A percentile compares a stretch with the other conserved stretches of the same genome.
Conservation (phyloP, 345 rosid genomes). For the Erucastrum elatum region DNA sequence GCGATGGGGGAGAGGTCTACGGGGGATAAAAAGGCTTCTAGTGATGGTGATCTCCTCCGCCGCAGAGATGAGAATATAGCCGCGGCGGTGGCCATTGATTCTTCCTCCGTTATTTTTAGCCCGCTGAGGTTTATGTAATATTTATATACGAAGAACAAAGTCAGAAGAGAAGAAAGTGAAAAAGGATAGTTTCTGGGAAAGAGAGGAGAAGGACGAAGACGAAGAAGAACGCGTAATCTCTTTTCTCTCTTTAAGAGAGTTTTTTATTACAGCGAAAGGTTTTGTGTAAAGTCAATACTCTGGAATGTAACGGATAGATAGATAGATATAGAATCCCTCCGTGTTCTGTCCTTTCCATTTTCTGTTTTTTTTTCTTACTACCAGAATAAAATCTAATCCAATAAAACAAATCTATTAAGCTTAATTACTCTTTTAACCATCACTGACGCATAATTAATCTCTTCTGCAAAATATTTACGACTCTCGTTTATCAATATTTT, state of each 20-base stretch:
- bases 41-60: slow-evolving; percentile 71
- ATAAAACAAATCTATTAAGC: background rate
- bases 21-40: slow-evolving; percentile 81
- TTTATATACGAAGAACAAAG: slow-evolving; percentile 17
- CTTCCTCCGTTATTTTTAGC: background rate
- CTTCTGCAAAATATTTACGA: slow-evolving; percentile 25
- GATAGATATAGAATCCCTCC: background rate
- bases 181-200: slow-evolving; percentile 1
- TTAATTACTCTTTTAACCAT: background rate
- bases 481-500: slow-evolving; percentile 16
- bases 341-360: slow-evolving; percentile 22
- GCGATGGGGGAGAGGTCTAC: slow-evolving; percentile 74
- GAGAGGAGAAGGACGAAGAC: background rate
- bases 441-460: slow-evolving; percentile 18
- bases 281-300: slow-evolving; percentile 26
- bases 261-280: background rate
- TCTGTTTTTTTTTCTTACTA: background rate
- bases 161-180: slow-evolving; percentile 15
- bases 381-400: background rate
- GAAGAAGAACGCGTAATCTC: background rate
- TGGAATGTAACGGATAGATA: slow-evolving; percentile 23
- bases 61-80: slow-evolving; percentile 84
- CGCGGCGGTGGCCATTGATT: slow-evolving; percentile 73
- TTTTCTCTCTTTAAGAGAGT: slow-evolving; percentile 13
- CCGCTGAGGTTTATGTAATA: background rate